Percentiles rank a stretch among this genome's conserved stretches.
phyloP scores from a whole-genome alignment of 2,329 filamentous ascomycete genomes.

The Sarocladium brachiariae region DNA sequence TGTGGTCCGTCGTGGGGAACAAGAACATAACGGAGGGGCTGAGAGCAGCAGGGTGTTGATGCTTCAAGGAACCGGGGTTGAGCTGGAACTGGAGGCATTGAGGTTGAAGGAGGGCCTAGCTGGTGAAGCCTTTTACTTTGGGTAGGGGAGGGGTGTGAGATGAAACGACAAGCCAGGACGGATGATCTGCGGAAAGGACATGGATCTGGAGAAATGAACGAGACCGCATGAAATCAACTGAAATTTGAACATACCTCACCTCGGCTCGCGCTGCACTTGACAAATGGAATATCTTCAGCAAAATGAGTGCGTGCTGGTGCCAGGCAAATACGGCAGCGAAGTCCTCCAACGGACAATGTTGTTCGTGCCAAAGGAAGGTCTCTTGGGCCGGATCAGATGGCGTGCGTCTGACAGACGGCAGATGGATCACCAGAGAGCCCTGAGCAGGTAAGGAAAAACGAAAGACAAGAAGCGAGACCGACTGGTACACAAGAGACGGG shows the following conservation, averaged over 20 bases:
- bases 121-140: not conserved
- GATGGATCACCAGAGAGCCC: too few relatives aligned
- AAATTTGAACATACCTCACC: slow-evolving; percentile 3
- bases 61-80: slow-evolving; percentile 1
- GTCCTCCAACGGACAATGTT: too few relatives aligned
- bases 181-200: not conserved
- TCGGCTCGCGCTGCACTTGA: not conserved
- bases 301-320: not conserved
- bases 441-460: too few relatives aligned
- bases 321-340: not conserved
- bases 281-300: not conserved
- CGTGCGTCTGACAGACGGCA: too few relatives aligned
- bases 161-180: not conserved
- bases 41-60: slow-evolving; percentile 2
- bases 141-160: slow-evolving; percentile 5
- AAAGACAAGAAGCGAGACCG: too few relatives aligned
- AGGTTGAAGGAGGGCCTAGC: not conserved
- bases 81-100: not conserved
- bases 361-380: too few relatives aligned
- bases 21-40: slow-evolving; percentile 2
- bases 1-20: not conserved
- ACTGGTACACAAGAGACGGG: too few relatives aligned
- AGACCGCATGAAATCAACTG: slow-evolving; percentile 4
- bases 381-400: too few relatives aligned
- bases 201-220: not conserved